phyloP scores from a whole-genome alignment of 352 stramenopile species.

The Phytophthora hibernalis region DNA sequence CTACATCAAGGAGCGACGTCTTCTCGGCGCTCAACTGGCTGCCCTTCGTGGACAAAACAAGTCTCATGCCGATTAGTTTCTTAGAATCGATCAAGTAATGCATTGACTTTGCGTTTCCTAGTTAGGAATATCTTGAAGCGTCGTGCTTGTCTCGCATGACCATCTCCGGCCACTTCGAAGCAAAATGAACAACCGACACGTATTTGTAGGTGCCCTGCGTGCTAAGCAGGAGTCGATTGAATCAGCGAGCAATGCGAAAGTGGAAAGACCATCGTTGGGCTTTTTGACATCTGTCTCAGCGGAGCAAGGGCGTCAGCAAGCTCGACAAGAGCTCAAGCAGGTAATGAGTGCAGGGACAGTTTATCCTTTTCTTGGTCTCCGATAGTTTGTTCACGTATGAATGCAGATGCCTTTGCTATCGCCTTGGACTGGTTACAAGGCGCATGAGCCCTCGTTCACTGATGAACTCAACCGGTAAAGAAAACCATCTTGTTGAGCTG shows the following conservation, averaged over 20 bases:
- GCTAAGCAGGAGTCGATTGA: constrained; percentile 13
- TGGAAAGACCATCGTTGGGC: constrained; percentile 3
- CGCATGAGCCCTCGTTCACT: constrained; percentile 52
- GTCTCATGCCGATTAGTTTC: constrained; percentile 28
- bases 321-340: constrained; percentile 36
- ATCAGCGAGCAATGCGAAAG: background rate
- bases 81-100: constrained; percentile 9
- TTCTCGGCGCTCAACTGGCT: constrained; percentile 45
- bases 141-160: constrained; percentile 2
- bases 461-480: constrained; percentile 56
- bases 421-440: constrained; percentile 55
- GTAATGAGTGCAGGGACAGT: background rate
- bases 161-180: background rate
- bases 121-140: constrained; percentile 24
- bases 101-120: constrained; percentile 13
- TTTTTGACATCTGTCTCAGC: constrained; percentile 3
- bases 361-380: background rate
- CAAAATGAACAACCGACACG: constrained; percentile 17
- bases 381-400: background rate
- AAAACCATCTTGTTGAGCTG: background rate
- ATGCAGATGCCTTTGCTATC: constrained; percentile 49
- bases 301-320: constrained; percentile 21
- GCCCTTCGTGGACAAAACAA: constrained; percentile 36
- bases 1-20: constrained; percentile 58
- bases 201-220: constrained; percentile 13